A percentile compares a stretch with the other conserved stretches of the same genome.
phyloP scores from a whole-genome alignment of 768 basidiomycete genomes.

The Mycena pura region DNA sequence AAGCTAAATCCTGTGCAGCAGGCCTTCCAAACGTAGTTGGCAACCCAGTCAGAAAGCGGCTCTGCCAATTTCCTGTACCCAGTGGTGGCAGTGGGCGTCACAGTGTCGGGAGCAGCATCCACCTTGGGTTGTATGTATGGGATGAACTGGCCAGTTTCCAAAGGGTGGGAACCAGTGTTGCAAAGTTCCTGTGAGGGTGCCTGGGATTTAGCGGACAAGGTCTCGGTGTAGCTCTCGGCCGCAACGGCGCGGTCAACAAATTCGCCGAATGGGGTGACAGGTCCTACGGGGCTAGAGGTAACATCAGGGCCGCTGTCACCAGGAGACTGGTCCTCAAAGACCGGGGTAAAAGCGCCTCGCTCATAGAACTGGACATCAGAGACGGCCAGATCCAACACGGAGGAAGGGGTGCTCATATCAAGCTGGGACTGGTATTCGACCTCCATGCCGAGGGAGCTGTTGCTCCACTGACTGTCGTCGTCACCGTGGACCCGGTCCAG shows the following conservation, averaged over 20 bases:
- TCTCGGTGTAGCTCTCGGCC: conserved; percentile 32
- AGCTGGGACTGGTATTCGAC: conserved; percentile 33
- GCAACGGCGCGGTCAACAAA: conserved; percentile 77
- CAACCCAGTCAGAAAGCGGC: conserved; percentile 81
- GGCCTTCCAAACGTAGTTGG: conserved; percentile 81
- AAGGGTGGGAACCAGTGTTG: conserved; percentile 28
- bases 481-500: conserved; percentile 44
- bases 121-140: conserved; percentile 41
- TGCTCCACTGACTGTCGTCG: conserved; percentile 46
- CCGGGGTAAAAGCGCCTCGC: conserved; percentile 62
- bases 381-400: conserved; percentile 31
- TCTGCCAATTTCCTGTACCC: conserved; percentile 78
- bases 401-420: conserved; percentile 21
- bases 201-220: conserved; percentile 33
- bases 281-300: conserved; percentile 74
- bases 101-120: conserved; percentile 46
- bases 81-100: conserved; percentile 56
- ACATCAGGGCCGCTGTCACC: conserved; percentile 57
- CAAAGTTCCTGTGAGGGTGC: conserved; percentile 24
- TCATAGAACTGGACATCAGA: conserved; percentile 41
- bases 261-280: conserved; percentile 78
- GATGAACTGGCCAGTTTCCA: conserved; percentile 27
- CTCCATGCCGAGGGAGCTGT: conserved; percentile 40
- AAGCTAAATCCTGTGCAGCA: conserved; percentile 76
- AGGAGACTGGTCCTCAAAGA: conserved; percentile 71